A percentile compares a stretch with the other conserved stretches of the same genome.
Conservation (phyloP, 805 yeast genomes). For the Candida silvatica region DNA sequence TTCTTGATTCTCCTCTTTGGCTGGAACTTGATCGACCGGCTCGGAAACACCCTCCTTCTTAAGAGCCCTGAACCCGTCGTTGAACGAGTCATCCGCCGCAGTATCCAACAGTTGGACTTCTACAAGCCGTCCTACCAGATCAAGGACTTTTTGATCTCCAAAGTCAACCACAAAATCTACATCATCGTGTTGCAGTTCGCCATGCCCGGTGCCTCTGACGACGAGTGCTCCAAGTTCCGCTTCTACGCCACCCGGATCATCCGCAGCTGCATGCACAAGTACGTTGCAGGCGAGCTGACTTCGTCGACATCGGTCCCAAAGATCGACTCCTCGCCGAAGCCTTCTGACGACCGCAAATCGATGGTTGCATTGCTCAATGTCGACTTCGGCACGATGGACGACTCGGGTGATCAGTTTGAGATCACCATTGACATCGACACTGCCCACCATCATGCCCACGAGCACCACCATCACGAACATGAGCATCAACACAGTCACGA, state of each 20-base stretch:
- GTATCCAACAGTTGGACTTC: slow-evolving; percentile 37
- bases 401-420: slow-evolving; percentile 27
- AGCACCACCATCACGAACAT: too few species aligned
- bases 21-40: slow-evolving; percentile 33
- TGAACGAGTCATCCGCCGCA: slow-evolving; percentile 33
- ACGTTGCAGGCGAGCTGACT: slow-evolving; percentile 7
- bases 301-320: slow-evolving; percentile 3
- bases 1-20: slow-evolving; percentile 16
- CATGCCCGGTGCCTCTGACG: slow-evolving; percentile 66
- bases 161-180: slow-evolving; percentile 53
- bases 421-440: slow-evolving; percentile 35
- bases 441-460: too few species aligned
- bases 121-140: slow-evolving; percentile 44
- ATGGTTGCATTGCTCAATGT: slow-evolving; percentile 15
- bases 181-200: slow-evolving; percentile 45
- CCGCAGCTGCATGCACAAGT: slow-evolving; percentile 22
- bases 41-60: slow-evolving; percentile 45
- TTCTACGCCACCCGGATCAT: slow-evolving; percentile 39
- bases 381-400: slow-evolving; percentile 21
- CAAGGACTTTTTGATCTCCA: slow-evolving; percentile 43
- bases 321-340: too few species aligned
- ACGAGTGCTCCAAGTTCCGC: slow-evolving; percentile 53
- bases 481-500: too few species aligned
- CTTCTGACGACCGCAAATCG: slow-evolving; percentile 11
- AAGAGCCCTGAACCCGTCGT: too few species aligned